Conservation (phyloP, 73 alveolate genomes). For the Paramecium sexaurelia region DNA sequence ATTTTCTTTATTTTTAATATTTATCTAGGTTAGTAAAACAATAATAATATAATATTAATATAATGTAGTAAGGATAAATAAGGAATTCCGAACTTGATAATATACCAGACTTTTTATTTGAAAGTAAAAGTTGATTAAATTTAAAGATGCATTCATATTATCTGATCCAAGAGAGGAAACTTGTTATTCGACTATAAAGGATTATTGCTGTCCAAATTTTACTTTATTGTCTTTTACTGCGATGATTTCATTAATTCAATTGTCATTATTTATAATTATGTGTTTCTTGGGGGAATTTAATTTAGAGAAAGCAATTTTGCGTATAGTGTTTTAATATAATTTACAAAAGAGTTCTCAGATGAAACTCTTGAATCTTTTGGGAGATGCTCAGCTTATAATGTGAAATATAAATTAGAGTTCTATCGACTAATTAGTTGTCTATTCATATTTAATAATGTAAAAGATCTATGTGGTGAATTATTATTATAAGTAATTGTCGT, state of each 20-base stretch:
- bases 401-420: background rate
- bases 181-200: background rate
- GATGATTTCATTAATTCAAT: background rate
- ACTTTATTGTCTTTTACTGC: background rate
- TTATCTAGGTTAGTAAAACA: background rate
- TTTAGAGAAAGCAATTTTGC: background rate
- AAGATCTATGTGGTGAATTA: slow-evolving; percentile 6
- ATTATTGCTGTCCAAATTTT: slow-evolving; percentile 24
- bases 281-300: slow-evolving; percentile 7
- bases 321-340: background rate
- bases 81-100: background rate
- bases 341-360: background rate
- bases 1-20: background rate
- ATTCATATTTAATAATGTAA: background rate
- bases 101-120: slow-evolving; percentile 48
- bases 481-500: background rate
- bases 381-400: background rate
- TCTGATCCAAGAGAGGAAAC: slow-evolving; percentile 44
- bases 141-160: background rate
- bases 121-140: background rate
- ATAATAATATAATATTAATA: background rate
- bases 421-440: background rate
- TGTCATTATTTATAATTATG: background rate
- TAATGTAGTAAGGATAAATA: background rate
- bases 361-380: background rate